Percentiles rank a stretch among this genome's conserved stretches.
phyloP scores from a whole-genome alignment of 306 rosid genomes.

The Ormosia emarginata region DNA sequence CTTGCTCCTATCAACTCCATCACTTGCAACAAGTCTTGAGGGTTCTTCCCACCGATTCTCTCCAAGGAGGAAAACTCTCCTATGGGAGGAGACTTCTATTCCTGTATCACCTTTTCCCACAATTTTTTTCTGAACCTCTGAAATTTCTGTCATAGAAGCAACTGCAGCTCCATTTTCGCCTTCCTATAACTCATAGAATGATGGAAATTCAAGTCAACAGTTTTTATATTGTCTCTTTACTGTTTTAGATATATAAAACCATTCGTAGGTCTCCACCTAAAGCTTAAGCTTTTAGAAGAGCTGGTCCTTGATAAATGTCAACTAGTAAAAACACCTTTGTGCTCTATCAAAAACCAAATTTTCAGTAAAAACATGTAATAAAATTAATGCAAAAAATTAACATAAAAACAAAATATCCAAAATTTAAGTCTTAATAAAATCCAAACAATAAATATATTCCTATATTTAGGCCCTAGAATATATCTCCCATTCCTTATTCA shows the following conservation, averaged over 20 bases:
- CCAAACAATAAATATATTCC: background rate
- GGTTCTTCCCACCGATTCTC: slow-evolving; percentile 98
- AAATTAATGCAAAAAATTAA: background rate
- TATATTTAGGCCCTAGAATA: background rate
- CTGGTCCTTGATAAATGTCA: background rate
- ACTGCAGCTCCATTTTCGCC: slow-evolving; percentile 62
- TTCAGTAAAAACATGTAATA: background rate
- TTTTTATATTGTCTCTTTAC: background rate
- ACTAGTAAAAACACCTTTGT: background rate
- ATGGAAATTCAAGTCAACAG: background rate
- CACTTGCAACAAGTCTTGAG: slow-evolving; percentile 50
- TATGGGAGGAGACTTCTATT: slow-evolving; percentile 36
- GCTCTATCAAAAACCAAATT: slow-evolving; percentile 1
- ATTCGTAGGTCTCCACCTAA: background rate
- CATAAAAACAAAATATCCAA: background rate
- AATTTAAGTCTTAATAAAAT: background rate
- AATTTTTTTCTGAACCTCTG: slow-evolving; percentile 51
- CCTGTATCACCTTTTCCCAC: slow-evolving; percentile 38
- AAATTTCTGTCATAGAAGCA: slow-evolving; percentile 50
- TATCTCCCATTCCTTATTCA: background rate
- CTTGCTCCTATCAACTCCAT: slow-evolving; percentile 36
- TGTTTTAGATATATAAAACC: slow-evolving; percentile 1
- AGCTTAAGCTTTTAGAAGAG: background rate
- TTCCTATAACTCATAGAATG: slow-evolving; percentile 41
- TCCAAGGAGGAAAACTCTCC: slow-evolving; percentile 82